phyloP scores from a whole-genome alignment of 2,329 filamentous ascomycete genomes.

The Sclerotinia spermophila region DNA sequence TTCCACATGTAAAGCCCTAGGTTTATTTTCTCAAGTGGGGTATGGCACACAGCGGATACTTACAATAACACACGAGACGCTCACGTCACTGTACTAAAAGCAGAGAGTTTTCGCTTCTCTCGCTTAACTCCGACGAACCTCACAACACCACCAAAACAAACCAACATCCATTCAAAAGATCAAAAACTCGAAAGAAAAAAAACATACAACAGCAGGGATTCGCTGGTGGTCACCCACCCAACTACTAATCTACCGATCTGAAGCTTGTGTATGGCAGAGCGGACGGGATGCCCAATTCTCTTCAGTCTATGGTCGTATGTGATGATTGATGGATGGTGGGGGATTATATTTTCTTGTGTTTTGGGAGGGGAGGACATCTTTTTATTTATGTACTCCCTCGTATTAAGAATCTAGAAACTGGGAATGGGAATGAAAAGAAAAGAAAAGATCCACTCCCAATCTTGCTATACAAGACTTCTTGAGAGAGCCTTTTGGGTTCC shows the following conservation, averaged over 20 bases:
- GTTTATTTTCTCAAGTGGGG: not conserved
- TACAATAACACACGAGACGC: no score
- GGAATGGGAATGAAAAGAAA: no score
- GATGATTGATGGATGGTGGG: rapidly evolving
- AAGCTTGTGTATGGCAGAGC: constrained; percentile 5
- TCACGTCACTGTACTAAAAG: not conserved
- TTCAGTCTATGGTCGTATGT: not conserved
- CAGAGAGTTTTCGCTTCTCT: not conserved
- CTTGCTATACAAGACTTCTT: no score
- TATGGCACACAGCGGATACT: no score
- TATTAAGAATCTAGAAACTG: no score
- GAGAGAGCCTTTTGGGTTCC: no score
- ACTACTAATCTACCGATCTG: constrained; percentile 7
- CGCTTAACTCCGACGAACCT: not conserved
- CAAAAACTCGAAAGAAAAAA: not conserved
- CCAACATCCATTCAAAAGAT: not conserved
- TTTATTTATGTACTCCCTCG: no score
- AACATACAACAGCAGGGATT: not conserved
- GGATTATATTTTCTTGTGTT: no score
- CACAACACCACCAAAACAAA: not conserved
- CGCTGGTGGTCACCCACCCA: constrained; percentile 6
- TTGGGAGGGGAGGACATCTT: no score
- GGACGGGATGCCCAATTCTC: not conserved
- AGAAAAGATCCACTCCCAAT: no score
- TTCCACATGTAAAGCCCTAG: not conserved